phyloP scores from a whole-genome alignment of 2,329 filamentous ascomycete species.

The Stachybotrys chlorohalonatus region DNA sequence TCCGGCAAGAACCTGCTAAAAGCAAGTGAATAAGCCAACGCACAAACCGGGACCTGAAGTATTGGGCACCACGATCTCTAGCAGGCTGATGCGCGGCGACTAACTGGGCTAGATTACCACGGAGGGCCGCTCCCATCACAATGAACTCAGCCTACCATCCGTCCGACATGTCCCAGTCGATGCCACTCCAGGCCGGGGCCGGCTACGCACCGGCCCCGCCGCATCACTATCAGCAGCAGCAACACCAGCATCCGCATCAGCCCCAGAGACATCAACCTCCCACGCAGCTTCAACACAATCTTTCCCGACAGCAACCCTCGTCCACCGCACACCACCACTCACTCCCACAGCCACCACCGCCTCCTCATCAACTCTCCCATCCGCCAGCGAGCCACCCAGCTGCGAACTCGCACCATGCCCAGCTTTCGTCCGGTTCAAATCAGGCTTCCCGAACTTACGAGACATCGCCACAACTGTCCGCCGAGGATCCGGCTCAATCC shows the following conservation, averaged over 20 bases:
- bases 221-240: constrained; percentile 8
- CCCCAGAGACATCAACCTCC: constrained; percentile 12
- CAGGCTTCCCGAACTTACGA: constrained; percentile 14
- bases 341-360: constrained; percentile 12
- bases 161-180: constrained; percentile 21
- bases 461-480: constrained; percentile 6
- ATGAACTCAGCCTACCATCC: constrained; percentile 22
- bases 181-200: constrained; percentile 12
- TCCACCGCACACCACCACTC: constrained; percentile 12
- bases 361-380: constrained; percentile 13
- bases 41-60: no score
- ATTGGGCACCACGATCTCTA: not conserved
- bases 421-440: constrained; percentile 2
- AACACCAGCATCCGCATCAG: constrained; percentile 10
- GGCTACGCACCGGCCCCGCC: constrained; percentile 9
- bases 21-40: not conserved
- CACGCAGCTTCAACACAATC: constrained; percentile 7
- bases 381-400: not conserved
- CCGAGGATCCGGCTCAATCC: constrained; percentile 7
- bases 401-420: not conserved
- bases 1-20: not conserved
- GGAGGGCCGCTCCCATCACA: not conserved
- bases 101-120: not conserved
- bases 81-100: not conserved
- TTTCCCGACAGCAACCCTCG: constrained; percentile 3